Conservation (phyloP, 2,329 filamentous ascomycete species). For the Talaromyces sp. region DNA sequence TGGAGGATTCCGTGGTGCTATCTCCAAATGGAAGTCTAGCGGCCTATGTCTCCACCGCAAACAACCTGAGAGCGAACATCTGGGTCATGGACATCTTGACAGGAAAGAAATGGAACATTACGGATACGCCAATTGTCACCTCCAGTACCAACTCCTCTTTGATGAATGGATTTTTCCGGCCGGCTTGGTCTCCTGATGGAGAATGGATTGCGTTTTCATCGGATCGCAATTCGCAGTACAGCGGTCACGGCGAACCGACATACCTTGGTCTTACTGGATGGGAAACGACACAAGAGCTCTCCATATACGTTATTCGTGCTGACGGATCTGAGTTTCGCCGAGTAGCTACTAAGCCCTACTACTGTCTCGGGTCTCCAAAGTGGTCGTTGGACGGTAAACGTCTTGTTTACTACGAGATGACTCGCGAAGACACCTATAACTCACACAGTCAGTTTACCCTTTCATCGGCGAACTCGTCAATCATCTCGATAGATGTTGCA, state of each 20-base stretch:
- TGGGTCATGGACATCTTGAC: constrained; percentile 45
- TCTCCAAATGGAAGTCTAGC: constrained; percentile 43
- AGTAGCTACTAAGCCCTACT: constrained; percentile 35
- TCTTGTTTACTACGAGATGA: constrained; percentile 44
- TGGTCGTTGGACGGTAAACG: constrained; percentile 35
- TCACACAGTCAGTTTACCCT: constrained; percentile 28
- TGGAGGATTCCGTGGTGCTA: constrained; percentile 42
- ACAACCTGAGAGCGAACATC: constrained; percentile 43
- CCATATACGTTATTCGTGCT: constrained; percentile 44
- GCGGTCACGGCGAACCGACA: constrained; percentile 39
- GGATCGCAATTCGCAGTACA: constrained; percentile 48
- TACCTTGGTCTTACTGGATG: constrained; percentile 6
- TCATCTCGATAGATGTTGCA: constrained; percentile 42
- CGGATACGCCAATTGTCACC: constrained; percentile 29
- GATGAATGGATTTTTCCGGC: constrained; percentile 44
- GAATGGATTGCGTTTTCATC: constrained; percentile 47
- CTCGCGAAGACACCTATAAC: constrained; percentile 41
- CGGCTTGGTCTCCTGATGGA: constrained; percentile 47
- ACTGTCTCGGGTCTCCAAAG: constrained; percentile 43
- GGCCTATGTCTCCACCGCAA: constrained; percentile 46
- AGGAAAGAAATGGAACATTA: constrained; percentile 38
- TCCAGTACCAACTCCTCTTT: constrained; percentile 24
- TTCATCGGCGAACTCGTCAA: constrained; percentile 17
- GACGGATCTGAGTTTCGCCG: constrained; percentile 43
- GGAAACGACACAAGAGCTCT: constrained; percentile 43